Conservation (phyloP, 148 eudicot species). For the Beta vulgaris region DNA sequence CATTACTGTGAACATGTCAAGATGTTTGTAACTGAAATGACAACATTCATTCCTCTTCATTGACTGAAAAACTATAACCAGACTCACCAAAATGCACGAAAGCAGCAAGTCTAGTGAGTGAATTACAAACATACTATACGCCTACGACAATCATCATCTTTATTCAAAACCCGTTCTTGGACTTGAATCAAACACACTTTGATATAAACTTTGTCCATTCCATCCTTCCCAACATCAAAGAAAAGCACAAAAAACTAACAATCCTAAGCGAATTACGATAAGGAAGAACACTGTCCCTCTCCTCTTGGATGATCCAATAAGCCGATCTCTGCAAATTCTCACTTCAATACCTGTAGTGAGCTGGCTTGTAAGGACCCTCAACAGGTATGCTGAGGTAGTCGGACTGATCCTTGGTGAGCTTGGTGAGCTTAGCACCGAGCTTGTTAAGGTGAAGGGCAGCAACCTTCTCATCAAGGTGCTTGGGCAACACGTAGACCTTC, state of each 20-base stretch:
- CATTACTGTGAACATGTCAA: neutral
- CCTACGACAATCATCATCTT: slow-evolving; percentile 3
- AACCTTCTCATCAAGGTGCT: slow-evolving; percentile 98
- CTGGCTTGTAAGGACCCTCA: slow-evolving; percentile 96
- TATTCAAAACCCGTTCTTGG: slow-evolving; percentile 19
- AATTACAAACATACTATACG: slow-evolving; percentile 17
- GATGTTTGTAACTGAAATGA: neutral
- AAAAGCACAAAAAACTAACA: neutral
- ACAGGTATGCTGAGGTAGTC: slow-evolving; percentile 82
- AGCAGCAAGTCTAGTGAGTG: slow-evolving; percentile 25
- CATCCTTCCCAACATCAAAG: slow-evolving; percentile 9
- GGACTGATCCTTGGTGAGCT: slow-evolving; percentile 82
- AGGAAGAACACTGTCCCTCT: neutral
- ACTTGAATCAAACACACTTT: slow-evolving; percentile 22
- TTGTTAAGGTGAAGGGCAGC: slow-evolving; percentile 89
- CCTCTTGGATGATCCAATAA: neutral
- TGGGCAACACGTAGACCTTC: slow-evolving; percentile 93
- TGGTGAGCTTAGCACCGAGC: slow-evolving; percentile 92
- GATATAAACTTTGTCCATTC: slow-evolving; percentile 5
- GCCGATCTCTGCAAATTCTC: neutral
- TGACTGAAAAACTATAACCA: slow-evolving; percentile 9
- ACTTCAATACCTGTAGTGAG: slow-evolving; percentile 84
- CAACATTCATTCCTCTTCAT: slow-evolving; percentile 27
- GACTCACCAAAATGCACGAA: slow-evolving; percentile 14
- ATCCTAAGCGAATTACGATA: slow-evolving; percentile 3